phyloP scores from a whole-genome alignment of 768 basidiomycete species.

The Boletellus ananas region DNA sequence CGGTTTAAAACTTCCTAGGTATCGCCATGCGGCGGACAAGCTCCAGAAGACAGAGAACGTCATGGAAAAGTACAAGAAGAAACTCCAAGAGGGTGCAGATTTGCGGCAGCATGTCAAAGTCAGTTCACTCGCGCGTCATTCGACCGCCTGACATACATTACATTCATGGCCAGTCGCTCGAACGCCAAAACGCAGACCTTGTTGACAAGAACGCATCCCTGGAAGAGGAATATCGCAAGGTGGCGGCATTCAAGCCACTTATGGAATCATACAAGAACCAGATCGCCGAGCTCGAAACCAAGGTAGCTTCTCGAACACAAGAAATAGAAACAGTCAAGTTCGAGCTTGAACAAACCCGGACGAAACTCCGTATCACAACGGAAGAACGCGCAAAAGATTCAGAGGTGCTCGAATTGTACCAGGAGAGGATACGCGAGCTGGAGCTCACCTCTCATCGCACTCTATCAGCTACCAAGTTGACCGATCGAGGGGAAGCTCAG shows the following conservation, averaged over 20 bases:
- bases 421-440: constrained; percentile 86
- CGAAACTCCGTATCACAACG: constrained; percentile 60
- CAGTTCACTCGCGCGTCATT: constrained; percentile 17
- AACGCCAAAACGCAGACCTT: constrained; percentile 89
- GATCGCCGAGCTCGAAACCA: constrained; percentile 75
- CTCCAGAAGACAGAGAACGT: constrained; percentile 94
- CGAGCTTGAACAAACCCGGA: constrained; percentile 71
- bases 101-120: constrained; percentile 84
- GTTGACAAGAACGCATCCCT: constrained; percentile 87
- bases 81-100: constrained; percentile 91
- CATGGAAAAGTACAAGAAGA: constrained; percentile 98
- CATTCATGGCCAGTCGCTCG: constrained; percentile 55
- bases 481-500: constrained; percentile 16
- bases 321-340: constrained; percentile 71
- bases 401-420: constrained; percentile 83
- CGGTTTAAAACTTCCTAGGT: constrained; percentile 42
- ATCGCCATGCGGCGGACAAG: constrained; percentile 88
- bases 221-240: constrained; percentile 90
- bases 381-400: constrained; percentile 76
- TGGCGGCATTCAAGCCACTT: constrained; percentile 79
- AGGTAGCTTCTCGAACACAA: constrained; percentile 58
- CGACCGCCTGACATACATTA: not conserved
- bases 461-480: constrained; percentile 28
- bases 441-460: constrained; percentile 64
- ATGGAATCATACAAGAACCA: constrained; percentile 92